Percentiles rank a stretch among this genome's conserved stretches.
phyloP scores from a whole-genome alignment of 306 rosid genomes.

The Aeschynomene evenia region DNA sequence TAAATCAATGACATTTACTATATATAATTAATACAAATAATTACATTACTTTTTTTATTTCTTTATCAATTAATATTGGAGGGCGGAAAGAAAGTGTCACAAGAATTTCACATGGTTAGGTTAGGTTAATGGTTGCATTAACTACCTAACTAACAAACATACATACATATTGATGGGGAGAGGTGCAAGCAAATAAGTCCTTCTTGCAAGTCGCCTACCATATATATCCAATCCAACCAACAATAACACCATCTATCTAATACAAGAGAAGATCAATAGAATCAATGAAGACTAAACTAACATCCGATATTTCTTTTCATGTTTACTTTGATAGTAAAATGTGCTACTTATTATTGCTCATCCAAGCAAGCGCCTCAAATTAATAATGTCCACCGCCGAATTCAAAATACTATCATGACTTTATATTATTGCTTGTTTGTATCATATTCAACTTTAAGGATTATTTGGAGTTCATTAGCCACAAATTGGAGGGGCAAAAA shows the following conservation, averaged over 20 bases:
- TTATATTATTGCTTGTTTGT: too few relatives aligned
- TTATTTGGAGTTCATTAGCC: not conserved
- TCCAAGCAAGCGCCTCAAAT: not conserved
- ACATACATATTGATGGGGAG: not conserved
- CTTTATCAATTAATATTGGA: not conserved
- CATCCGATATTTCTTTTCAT: not conserved
- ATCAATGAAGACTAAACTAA: too few relatives aligned
- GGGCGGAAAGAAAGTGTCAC: constrained; percentile 1
- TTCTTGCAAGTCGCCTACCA: not conserved
- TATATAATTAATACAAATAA: not conserved
- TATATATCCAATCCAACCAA: not conserved
- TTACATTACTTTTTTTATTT: not conserved
- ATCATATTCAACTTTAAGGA: too few relatives aligned
- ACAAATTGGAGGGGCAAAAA: too few relatives aligned
- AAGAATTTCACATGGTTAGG: constrained; percentile 29
- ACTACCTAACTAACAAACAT: too few relatives aligned
- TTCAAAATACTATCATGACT: too few relatives aligned
- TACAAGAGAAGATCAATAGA: too few relatives aligned
- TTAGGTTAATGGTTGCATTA: constrained; percentile 21
- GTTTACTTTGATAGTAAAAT: too few relatives aligned
- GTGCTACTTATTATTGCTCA: not conserved
- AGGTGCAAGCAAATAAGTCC: not conserved
- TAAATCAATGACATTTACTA: not conserved
- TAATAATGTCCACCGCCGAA: not conserved
- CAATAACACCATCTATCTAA: too few relatives aligned